Evolutionary conservation across 345 rosid genomes (phyloP), one percentile per base, ranked within the genome.

Genomic region (Populus nigra): DNA sequence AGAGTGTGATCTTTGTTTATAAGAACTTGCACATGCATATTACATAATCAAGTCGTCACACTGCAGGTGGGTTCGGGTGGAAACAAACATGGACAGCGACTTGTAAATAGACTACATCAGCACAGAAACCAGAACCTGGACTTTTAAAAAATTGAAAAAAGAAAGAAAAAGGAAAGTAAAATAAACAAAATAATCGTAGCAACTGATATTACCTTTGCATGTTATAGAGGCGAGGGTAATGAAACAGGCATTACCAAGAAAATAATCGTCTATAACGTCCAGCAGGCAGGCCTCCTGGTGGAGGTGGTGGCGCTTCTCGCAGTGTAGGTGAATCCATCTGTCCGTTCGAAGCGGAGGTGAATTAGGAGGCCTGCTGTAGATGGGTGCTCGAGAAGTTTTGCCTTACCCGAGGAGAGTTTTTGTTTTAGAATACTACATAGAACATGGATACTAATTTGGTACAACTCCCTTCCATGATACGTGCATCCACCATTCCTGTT

Each of bases 81-180:
- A 20, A 62, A 70, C 27, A 12, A 25, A 17, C 17, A 39, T 27
- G 74, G 74, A 27, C 74, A 69, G 43, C 74, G 27, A 18, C 76
- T 63, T 33, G 71, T 31, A 27, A 72, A 65, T 10, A 71, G 59
- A 69, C 79, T 74, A 29, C 72, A 76, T 59, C 73, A 77, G 65
- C 69, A 45, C 71, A 65, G 23, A 23, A 72, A 65, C 66, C 71
- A 65, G 36, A 72, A 22, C 53, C 76, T 55, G 61, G 11, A 20
- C 10, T 7, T 55, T 55, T 78, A 13, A 22, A 5, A 47, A 8
- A 63, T 72, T 23, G 8, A 31, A 45, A 36, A 63, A 11, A 57
- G 7, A 22, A 49, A 20, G 18, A 18, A 43, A 63, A 43, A 3
- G 31, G 35, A 33, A 33, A 33, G n/a, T 20, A 55, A 65, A 43